phyloP scores from a whole-genome alignment of 1,284 basidiomycete species.

The Rhodotorula sp. region DNA sequence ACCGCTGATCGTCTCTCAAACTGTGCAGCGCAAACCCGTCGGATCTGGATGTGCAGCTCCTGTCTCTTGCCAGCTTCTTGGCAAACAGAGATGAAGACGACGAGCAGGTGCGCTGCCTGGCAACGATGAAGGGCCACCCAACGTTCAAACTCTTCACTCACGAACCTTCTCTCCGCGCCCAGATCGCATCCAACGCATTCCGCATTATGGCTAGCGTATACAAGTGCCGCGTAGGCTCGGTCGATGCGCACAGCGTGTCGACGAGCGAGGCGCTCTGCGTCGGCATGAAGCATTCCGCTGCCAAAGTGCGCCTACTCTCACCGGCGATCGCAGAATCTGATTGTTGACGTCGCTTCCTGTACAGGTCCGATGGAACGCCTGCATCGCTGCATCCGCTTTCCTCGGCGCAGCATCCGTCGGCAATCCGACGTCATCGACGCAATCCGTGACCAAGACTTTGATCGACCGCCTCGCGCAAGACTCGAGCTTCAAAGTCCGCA shows the following conservation, averaged over 20 bases:
- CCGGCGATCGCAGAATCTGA: too few species aligned
- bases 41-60: accelerated
- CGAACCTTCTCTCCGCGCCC: background rate
- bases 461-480: background rate
- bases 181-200: conserved; percentile 10
- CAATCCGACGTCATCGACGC: background rate
- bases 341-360: too few species aligned
- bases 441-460: background rate
- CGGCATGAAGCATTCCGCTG: background rate
- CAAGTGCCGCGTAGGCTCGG: background rate
- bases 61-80: background rate
- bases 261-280: background rate
- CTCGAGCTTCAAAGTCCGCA: conserved; percentile 31
- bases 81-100: background rate
- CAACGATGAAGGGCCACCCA: too few species aligned
- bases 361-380: conserved; percentile 31
- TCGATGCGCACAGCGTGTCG: accelerated
- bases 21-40: too few species aligned
- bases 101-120: conserved; percentile 12
- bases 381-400: background rate
- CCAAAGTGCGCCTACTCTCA: conserved; percentile 7
- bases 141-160: accelerated
- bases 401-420: background rate
- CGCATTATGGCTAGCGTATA: conserved; percentile 11
- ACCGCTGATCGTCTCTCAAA: too few species aligned